Evolutionary conservation across 768 basidiomycete species (phyloP), one percentile per base, ranked within the genome.

Genomic region (Collybiopsis confluens): DNA sequence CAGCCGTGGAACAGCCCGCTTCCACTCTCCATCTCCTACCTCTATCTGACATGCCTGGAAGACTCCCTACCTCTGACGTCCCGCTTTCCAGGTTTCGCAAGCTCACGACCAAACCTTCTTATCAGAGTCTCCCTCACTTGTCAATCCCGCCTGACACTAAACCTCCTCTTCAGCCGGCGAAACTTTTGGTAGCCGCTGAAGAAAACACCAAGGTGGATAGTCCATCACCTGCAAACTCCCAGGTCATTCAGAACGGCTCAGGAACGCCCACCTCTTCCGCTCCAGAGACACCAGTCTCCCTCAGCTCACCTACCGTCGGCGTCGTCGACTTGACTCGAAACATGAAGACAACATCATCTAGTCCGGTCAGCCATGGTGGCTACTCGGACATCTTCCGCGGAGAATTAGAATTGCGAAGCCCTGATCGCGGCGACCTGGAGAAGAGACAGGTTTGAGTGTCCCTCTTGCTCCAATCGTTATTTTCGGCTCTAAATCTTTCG

Each of bases 351-450:
- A 59, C 59, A 0, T 61, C 64, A 1, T 47, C 51, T 7, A 62
- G 61, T 10, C 71, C 76, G 1, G 70, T 76, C n/a, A 74, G 68
- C 27, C 73, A 73, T 48, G 78, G 78, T 0, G 73, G 75, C 1
- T 73, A 76, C 43, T 74, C 77, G 13, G 77, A 79, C 56, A 77
- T 79, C 28, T 76, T 76, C 65, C 69, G 68, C 45, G 78, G 77
- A 15, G 57, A 68, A 16, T 75, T 74, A 63, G 50, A 54, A 26
- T 53, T 58, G 20, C 47, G 58, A 45, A 35, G 20, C 21, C 8
- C 21, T 18, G 36, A 52, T 7, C 36, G 65, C 54, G 54, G 63
- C 58, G 20, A 10, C 15, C 54, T 18, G 60, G 63, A 5, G 46
- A 61, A 26, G 20, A 36, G 48, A 4, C 18, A 26, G 37, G 52